Evolutionary conservation across 225 moss, liverwort and hornwort species (phyloP), one percentile per base, ranked within the genome.

Genomic region (Asterella californica): DNA sequence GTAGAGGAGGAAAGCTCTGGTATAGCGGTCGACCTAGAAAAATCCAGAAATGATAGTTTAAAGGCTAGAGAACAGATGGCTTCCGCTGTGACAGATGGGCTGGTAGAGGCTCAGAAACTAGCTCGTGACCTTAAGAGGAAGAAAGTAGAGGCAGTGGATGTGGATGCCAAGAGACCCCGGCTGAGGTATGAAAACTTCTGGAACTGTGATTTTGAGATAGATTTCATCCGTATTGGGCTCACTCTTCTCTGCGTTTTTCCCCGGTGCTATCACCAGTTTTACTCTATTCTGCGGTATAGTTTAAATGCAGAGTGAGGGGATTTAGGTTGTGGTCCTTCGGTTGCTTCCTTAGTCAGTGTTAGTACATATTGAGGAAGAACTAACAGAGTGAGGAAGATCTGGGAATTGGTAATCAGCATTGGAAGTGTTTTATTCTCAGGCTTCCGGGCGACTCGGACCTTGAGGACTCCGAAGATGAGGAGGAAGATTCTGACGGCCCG

Each of bases 1-100:
- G 87, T 84, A 0, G 91, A 94, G 82, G 94, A 94, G 84, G 92
- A 96, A 79, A 87, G 91, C 59, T 83, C 88, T 59, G 94, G 94
- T 24, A 84, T 92, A 29, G 88, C 84, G 69, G 83, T 88, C 79
- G 93, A 96, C 42, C 88, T 96, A 22, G 88, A 90, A 70, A 91
- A 83, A 75, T 92, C 89, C 70, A 85, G 90, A 79, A 83, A 89
- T 15, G 88, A 91, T 76, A 96, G 91, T 38, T 81, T 88, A 2
- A 78, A 83, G 50, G 85, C 86, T 15, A 96, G 90, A 89, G 90
- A 92, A 82, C 81, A 88, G 37, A 87, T 94, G 0, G 91, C 89
- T 48, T 85, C 83, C 9, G 96, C 96, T 0, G 96, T 96, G 32
- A 89, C 86, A 47, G 89, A 92, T 82, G 96, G 96, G 38, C 88